Base-by-base conservation (phyloP, 495 filamentous ascomycete species). In the Chaetomium cochliodes region DNA sequence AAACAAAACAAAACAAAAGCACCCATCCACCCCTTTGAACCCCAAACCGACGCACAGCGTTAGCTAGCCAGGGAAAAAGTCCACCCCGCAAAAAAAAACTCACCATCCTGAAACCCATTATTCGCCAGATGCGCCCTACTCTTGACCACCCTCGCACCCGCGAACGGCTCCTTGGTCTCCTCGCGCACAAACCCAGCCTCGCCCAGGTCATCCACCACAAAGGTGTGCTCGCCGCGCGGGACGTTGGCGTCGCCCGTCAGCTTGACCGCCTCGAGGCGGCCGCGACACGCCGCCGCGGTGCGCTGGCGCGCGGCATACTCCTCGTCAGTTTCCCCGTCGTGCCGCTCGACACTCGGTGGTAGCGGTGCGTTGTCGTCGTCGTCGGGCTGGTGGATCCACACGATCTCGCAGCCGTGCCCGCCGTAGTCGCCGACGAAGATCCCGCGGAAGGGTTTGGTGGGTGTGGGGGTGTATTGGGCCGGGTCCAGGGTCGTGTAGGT, bases 401-500 rank as follows among this genome's bases (percentile, higher is more conserved):
- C 71, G 65, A 96, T 96, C 73, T 98, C 93, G 74, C 90, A 96
- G 2, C 92, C 92, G 70, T 98, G 92, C 0, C 84, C 86, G 15
- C 86, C 87, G 70, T 96, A 97, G 70, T 97, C 92, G 5, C 93
- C 93, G 12, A 93, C 89, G 90, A 91, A 98, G 25, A 98, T 89
- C 0, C 93, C 93, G 65, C 90, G 87, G 70, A 84, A 96, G 0
- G 92, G 93, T 72, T 92, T 91, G 47, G 86, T 79, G n/a, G 74
- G 72, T 0, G 92, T 93, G 0, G 92, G 91, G 0, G 86, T 92
- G 70, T 94, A 97, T 25, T 87, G 72, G 5, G 76, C 79, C 16
- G 85, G 82, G 61, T 89, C 85, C 3, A 98, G 80, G 0, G 93
- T 92, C 16, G 89, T 82, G 67, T 87, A 97, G 1, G 90, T 96